Percentiles rank a stretch among this genome's conserved stretches.
Evolutionary conservation across 495 filamentous ascomycete species (phyloP).

Genomic region (Tuber melanosporum): DNA sequence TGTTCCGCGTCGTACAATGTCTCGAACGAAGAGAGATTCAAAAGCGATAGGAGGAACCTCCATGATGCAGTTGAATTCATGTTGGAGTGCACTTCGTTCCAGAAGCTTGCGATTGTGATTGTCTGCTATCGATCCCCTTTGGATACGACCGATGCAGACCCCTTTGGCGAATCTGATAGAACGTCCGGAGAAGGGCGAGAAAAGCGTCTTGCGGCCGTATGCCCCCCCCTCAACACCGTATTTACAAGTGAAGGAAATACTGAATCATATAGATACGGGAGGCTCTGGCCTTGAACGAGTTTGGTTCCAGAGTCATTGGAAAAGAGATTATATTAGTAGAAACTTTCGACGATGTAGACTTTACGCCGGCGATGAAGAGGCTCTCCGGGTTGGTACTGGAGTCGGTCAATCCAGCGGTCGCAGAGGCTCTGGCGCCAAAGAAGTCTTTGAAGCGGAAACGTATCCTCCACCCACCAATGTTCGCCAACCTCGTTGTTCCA

Average conservation of each 20-base stretch:
- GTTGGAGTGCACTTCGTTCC: slow-evolving; percentile 19
- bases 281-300: slow-evolving; percentile 26
- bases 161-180: slow-evolving; percentile 33
- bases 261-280: slow-evolving; percentile 29
- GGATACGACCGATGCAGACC: slow-evolving; percentile 34
- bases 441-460: slow-evolving; percentile 26
- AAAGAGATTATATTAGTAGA: slow-evolving; percentile 33
- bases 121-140: slow-evolving; percentile 39
- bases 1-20: slow-evolving; percentile 37
- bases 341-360: slow-evolving; percentile 28
- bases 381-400: slow-evolving; percentile 27
- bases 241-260: background rate
- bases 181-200: slow-evolving; percentile 33
- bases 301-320: slow-evolving; percentile 21
- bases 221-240: slow-evolving; percentile 9
- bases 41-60: slow-evolving; percentile 29
- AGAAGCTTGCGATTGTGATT: slow-evolving; percentile 37
- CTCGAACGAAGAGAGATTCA: slow-evolving; percentile 37
- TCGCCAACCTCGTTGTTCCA: slow-evolving; percentile 6
- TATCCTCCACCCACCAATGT: slow-evolving; percentile 21
- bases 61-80: slow-evolving; percentile 32
- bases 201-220: slow-evolving; percentile 36
- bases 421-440: slow-evolving; percentile 25
- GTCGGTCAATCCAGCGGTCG: slow-evolving; percentile 29
- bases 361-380: slow-evolving; percentile 22